These are phyloP conservation scores for Beauveria asiatica DNA, from an alignment of 2,329 filamentous ascomycete species.

Conservation along the genomic window DNA sequence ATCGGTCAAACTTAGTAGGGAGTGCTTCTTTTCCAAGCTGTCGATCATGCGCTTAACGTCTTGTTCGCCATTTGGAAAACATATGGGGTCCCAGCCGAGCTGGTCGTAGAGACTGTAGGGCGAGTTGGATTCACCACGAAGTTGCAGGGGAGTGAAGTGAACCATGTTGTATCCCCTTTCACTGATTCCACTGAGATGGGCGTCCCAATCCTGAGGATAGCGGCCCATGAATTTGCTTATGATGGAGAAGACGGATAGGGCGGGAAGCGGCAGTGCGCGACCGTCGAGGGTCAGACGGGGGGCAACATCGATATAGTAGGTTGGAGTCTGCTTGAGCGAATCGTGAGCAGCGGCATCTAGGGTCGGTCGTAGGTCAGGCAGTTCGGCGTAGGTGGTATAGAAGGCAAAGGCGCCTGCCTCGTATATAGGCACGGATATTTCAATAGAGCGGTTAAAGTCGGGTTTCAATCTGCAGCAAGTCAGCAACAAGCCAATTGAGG, in stretches of 20 bases:
- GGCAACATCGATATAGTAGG: slow-evolving; percentile 90
- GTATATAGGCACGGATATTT: slow-evolving; percentile 81
- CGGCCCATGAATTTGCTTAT: slow-evolving; percentile 98
- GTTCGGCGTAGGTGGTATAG: slow-evolving; percentile 83
- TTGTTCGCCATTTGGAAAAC: slow-evolving; percentile 77
- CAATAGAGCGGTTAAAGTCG: slow-evolving; percentile 84
- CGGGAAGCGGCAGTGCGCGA: slow-evolving; percentile 68
- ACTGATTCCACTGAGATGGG: slow-evolving; percentile 79
- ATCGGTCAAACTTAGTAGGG: slow-evolving; percentile 81
- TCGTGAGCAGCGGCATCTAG: slow-evolving; percentile 24
- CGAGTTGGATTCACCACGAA: slow-evolving; percentile 83
- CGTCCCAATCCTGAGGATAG: slow-evolving; percentile 84
- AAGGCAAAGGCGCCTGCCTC: slow-evolving; percentile 84
- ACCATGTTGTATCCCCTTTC: slow-evolving; percentile 97
- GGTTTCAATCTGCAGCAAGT: slow-evolving; percentile 59
- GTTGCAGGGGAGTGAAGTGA: slow-evolving; percentile 91
- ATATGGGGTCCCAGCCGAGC: slow-evolving; percentile 69
- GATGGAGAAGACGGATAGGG: slow-evolving; percentile 83
- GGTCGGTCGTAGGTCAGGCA: slow-evolving; percentile 53
- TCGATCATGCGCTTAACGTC: slow-evolving; percentile 70
- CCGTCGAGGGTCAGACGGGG: slow-evolving; percentile 70
- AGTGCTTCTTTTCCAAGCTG: slow-evolving; percentile 77
- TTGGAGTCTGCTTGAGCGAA: slow-evolving; percentile 55
- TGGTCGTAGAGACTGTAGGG: slow-evolving; percentile 97
- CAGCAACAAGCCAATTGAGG: neutral